A percentile compares a stretch with the other conserved stretches of the same genome.
Evolutionary conservation across 805 yeast genomes (phyloP).

Genomic region (Yarrowia phangngaensis): DNA sequence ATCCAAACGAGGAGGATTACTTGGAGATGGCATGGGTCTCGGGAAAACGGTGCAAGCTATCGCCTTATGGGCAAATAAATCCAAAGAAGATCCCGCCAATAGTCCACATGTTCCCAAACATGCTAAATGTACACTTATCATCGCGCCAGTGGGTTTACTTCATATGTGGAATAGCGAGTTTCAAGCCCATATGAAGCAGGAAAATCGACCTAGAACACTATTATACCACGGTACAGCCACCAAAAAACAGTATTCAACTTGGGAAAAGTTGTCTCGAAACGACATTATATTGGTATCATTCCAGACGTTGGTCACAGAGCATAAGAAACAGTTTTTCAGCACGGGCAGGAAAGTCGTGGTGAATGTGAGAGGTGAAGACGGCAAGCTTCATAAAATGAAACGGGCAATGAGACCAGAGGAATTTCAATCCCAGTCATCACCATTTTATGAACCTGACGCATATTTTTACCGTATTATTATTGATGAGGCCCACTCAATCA

Average conservation of each 20-base stretch:
- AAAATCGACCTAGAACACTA: conserved; percentile 15
- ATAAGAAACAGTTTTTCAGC: conserved; percentile 17
- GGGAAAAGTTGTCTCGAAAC: conserved; percentile 41
- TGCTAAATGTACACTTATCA: conserved; percentile 40
- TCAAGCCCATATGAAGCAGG: conserved; percentile 12
- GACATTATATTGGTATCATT: conserved; percentile 5
- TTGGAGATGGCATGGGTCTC: conserved; percentile 86
- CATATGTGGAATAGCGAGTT: conserved; percentile 46
- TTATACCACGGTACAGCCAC: conserved; percentile 34
- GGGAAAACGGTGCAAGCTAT: conserved; percentile 77
- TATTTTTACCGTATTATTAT: conserved; percentile 46
- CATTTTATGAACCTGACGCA: conserved; percentile 8
- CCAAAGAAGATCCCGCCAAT: conserved; percentile 1
- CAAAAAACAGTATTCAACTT: conserved; percentile 34
- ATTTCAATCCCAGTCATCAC: conserved; percentile 2
- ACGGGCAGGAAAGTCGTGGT: conserved; percentile 8
- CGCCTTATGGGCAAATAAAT: conserved; percentile 52
- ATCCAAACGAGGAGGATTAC: conserved; percentile 47
- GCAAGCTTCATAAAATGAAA: not conserved
- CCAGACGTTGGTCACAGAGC: conserved; percentile 17
- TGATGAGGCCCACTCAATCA: conserved; percentile 64
- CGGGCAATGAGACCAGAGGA: conserved; percentile 17
- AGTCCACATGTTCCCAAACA: conserved; percentile 29
- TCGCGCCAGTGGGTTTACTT: conserved; percentile 45
- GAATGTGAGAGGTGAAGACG: not conserved